Evolutionary conservation across 2,329 filamentous ascomycete genomes (phyloP), one percentile per base, ranked within the genome.

Genomic region (Seiridium cupressi): DNA sequence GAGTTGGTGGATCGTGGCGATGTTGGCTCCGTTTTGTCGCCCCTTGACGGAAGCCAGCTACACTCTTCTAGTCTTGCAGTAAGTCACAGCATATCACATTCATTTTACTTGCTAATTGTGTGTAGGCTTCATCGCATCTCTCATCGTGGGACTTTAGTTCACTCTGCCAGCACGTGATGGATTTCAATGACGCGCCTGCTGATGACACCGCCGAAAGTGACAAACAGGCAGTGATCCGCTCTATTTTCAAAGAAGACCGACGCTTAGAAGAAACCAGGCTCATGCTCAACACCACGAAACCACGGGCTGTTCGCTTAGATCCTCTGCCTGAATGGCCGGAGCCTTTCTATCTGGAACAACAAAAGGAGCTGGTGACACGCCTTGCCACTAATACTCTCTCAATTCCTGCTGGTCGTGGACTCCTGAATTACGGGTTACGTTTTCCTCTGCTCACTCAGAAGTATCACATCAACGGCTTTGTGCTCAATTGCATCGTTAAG

Each of bases 361-460:
- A 99, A 73, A 97, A 97, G 73, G 89, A 92, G 62, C 81, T 97
- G 38, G 93, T 95, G 60, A 91, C 95, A 61, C 89, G 90, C 69
- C 85, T 97, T 44, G 95, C 94, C 46, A 86, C 90, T 51, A 88
- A 95, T 61, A 98, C 94, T 11, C 82, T 98, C 61, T 93, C 95
- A 1, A 89, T 97, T 57, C 92, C 95, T 1, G 85, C 92, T 5
- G 96, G 96, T 1, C 88, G 93, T 63, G 93, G 89, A 2, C 87
- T 99, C 74, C 80, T 98, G 59, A 91, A 94, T 72, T 99, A 92
- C 74, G 91, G 92, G 66, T 87, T 94, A 58, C 89, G 93, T 42
- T 89, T 91, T 60, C 96, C 96, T 9, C 80, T 99, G 13, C 81
- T 98, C 55, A 99, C 95, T 0, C 95, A 99, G 72, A 96, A 93